These are phyloP conservation scores for Calvatia gigantea DNA, from an alignment of 768 basidiomycete species.

Conservation along the genomic window DNA sequence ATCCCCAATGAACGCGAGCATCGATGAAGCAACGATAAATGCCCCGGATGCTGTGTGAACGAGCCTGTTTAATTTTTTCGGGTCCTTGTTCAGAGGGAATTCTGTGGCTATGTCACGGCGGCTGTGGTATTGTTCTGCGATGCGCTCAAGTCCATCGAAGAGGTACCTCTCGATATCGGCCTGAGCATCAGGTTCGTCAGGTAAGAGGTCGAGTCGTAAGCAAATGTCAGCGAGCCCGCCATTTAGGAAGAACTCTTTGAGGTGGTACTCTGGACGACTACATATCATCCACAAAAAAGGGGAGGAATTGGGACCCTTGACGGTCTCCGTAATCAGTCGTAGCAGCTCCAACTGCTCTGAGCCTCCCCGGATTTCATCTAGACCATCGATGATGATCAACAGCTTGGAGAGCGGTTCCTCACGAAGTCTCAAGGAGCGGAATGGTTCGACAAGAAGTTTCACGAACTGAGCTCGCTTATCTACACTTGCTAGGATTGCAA, in stretches of 20 bases:
- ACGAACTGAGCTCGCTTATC: neutral
- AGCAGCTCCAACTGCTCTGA: conserved; percentile 7
- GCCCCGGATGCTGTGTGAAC: conserved; percentile 11
- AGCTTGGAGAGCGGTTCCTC: neutral
- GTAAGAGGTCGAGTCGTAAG: neutral
- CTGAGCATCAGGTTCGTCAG: neutral
- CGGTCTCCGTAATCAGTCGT: neutral
- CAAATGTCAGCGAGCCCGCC: neutral
- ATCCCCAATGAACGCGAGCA: conserved; percentile 14
- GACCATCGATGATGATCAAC: conserved; percentile 3
- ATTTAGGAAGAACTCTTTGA: neutral
- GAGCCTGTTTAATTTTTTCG: neutral
- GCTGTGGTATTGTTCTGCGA: neutral
- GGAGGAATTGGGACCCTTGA: neutral
- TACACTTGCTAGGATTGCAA: neutral
- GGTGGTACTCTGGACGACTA: conserved; percentile 11
- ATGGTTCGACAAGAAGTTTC: neutral
- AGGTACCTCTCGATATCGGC: neutral
- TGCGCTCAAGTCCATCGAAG: neutral
- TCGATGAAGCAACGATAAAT: conserved; percentile 11
- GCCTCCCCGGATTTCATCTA: conserved; percentile 12
- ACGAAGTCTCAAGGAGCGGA: neutral
- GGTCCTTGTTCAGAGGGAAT: neutral
- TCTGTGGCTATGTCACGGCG: neutral
- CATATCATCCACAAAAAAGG: conserved; percentile 10